Evolutionary conservation across 2,329 filamentous ascomycete genomes (phyloP).

Genomic region (Cladosporium cucumerinum): DNA sequence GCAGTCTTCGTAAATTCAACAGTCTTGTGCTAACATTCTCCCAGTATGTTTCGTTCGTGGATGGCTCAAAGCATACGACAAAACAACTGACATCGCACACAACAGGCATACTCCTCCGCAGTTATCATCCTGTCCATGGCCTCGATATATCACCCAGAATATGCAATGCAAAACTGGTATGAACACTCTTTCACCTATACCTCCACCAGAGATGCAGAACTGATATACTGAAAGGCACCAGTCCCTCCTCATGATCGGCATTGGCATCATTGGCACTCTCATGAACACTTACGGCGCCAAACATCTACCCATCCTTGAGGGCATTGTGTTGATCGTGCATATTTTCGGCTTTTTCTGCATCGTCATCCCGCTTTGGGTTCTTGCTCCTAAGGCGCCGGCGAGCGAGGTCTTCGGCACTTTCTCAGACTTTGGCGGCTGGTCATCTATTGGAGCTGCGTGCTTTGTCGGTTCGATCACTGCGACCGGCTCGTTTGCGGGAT

Average conservation of each 20-base stretch:
- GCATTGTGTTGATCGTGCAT: constrained; percentile 30
- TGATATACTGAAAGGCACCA: constrained; percentile 18
- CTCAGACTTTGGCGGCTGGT: constrained; percentile 39
- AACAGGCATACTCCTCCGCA: constrained; percentile 2
- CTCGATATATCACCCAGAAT: constrained; percentile 20
- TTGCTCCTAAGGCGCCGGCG: constrained; percentile 24
- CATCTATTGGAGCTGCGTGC: constrained; percentile 27
- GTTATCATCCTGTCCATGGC: constrained; percentile 14
- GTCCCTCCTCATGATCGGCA: constrained; percentile 32
- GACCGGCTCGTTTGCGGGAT: constrained; percentile 25
- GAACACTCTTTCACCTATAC: not conserved
- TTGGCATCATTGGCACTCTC: constrained; percentile 36
- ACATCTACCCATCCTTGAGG: constrained; percentile 39
- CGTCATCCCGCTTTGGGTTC: constrained; percentile 31
- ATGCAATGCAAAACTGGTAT: constrained; percentile 26
- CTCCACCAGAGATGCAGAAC: not conserved
- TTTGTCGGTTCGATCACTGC: constrained; percentile 34
- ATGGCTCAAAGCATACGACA: not conserved
- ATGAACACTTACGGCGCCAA: constrained; percentile 34
- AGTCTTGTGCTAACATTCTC: not conserved
- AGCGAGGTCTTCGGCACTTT: constrained; percentile 34
- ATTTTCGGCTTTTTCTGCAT: constrained; percentile 33
- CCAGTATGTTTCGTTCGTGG: not conserved
- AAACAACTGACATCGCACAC: not conserved
- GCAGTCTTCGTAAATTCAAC: not conserved